Evolutionary conservation across 768 basidiomycete genomes (phyloP).

Genomic region (Suillus ampliporus): DNA sequence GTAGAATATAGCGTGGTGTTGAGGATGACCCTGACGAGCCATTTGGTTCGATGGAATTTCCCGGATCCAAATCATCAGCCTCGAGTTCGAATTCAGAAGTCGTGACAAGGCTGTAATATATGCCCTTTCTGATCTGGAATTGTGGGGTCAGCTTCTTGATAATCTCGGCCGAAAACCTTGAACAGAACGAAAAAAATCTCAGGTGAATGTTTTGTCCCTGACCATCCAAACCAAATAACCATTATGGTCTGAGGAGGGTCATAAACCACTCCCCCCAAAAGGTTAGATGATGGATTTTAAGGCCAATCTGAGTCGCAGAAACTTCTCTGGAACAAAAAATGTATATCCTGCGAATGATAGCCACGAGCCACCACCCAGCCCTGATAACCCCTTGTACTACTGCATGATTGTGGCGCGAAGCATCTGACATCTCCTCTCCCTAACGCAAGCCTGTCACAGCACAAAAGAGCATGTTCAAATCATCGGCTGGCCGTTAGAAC

Average conservation of each 20-base stretch:
- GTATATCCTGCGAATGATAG: neutral
- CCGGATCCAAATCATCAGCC: conserved; percentile 23
- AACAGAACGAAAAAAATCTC: neutral
- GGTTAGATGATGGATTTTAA: neutral
- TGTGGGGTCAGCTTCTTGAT: conserved; percentile 10
- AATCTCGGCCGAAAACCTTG: neutral
- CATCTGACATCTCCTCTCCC: neutral
- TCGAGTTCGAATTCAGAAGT: conserved; percentile 59
- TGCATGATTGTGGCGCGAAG: no score
- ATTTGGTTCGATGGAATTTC: conserved; percentile 1
- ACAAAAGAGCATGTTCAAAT: neutral
- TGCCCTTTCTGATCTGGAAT: conserved; percentile 60
- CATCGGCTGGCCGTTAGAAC: neutral
- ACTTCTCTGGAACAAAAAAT: neutral
- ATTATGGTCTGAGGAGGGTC: no score
- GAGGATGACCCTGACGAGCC: conserved; percentile 12
- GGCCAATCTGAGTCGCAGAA: neutral
- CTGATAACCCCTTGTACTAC: neutral
- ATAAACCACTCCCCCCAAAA: neutral
- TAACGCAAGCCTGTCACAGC: neutral
- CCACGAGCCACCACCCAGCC: neutral
- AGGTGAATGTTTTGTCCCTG: neutral
- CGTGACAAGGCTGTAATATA: conserved; percentile 69
- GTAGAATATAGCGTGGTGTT: conserved; percentile 32
- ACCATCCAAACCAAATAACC: neutral